These are phyloP conservation scores for Tetrapisispora taiwanensis DNA, from an alignment of 805 yeast species.

Conservation along the genomic window DNA sequence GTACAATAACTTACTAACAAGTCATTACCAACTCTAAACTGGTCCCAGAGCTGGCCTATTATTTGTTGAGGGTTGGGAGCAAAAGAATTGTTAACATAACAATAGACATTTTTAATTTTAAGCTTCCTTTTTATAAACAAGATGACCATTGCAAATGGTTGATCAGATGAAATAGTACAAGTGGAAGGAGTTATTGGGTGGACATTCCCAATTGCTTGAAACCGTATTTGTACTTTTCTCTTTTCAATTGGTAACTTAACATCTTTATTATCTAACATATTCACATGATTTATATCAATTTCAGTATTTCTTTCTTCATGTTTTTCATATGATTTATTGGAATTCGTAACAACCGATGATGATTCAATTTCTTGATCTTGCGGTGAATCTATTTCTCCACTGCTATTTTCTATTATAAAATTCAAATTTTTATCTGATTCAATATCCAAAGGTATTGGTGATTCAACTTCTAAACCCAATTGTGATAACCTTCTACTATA, in stretches of 20 bases:
- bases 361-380: too few relatives aligned
- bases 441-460: conserved; percentile 6
- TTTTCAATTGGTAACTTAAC: not conserved
- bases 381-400: not conserved
- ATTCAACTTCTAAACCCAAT: conserved; percentile 19
- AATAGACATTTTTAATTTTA: conserved; percentile 18
- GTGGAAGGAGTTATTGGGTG: conserved; percentile 19
- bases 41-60: conserved; percentile 26
- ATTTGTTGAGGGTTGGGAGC: conserved; percentile 29
- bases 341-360: conserved; percentile 9
- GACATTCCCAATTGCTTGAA: conserved; percentile 27
- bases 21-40: conserved; percentile 24
- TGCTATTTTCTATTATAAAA: not conserved
- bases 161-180: conserved; percentile 21
- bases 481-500: conserved; percentile 19
- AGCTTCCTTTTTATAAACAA: conserved; percentile 16
- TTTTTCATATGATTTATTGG: conserved; percentile 4
- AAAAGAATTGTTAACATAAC: conserved; percentile 30
- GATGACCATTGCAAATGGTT: conserved; percentile 20
- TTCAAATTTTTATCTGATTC: conserved; percentile 4
- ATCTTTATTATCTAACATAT: not conserved
- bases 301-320: not conserved
- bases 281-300: not conserved
- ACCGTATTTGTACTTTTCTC: conserved; percentile 18
- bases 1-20: conserved; percentile 29